phyloP scores from a whole-genome alignment of 2,329 filamentous ascomycete species.

The Apiospora malaysiana region DNA sequence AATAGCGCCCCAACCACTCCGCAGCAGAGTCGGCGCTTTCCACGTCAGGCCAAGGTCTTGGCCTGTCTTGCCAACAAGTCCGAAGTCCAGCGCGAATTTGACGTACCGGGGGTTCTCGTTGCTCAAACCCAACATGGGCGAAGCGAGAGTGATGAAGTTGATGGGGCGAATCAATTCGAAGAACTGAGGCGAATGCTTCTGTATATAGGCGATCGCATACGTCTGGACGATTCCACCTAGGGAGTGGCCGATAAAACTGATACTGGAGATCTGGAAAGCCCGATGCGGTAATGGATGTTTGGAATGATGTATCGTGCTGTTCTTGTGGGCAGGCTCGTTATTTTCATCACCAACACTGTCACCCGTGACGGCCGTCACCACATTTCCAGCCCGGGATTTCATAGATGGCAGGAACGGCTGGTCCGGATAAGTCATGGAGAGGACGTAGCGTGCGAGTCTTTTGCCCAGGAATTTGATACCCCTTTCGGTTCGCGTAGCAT shows the following conservation, averaged over 20 bases:
- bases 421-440: slow-evolving; percentile 91
- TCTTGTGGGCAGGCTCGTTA: slow-evolving; percentile 59
- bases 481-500: slow-evolving; percentile 88
- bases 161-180: slow-evolving; percentile 85
- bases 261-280: slow-evolving; percentile 86
- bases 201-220: slow-evolving; percentile 94
- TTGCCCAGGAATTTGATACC: slow-evolving; percentile 98
- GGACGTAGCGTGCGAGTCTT: slow-evolving; percentile 86
- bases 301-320: slow-evolving; percentile 63
- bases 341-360: slow-evolving; percentile 50
- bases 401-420: slow-evolving; percentile 80
- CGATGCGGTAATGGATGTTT: slow-evolving; percentile 43
- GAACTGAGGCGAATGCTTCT: slow-evolving; percentile 92
- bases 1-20: slow-evolving; percentile 87
- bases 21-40: slow-evolving; percentile 84
- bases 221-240: slow-evolving; percentile 89
- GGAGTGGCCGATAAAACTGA: slow-evolving; percentile 93
- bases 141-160: slow-evolving; percentile 88
- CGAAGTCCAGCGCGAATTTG: slow-evolving; percentile 95
- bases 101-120: slow-evolving; percentile 98
- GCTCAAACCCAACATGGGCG: slow-evolving; percentile 88
- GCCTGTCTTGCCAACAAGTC: slow-evolving; percentile 92
- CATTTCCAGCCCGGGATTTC: slow-evolving; percentile 54
- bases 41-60: slow-evolving; percentile 95
- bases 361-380: slow-evolving; percentile 46